Conservation (phyloP, 768 basidiomycete genomes). For the Inosperma sp. region DNA sequence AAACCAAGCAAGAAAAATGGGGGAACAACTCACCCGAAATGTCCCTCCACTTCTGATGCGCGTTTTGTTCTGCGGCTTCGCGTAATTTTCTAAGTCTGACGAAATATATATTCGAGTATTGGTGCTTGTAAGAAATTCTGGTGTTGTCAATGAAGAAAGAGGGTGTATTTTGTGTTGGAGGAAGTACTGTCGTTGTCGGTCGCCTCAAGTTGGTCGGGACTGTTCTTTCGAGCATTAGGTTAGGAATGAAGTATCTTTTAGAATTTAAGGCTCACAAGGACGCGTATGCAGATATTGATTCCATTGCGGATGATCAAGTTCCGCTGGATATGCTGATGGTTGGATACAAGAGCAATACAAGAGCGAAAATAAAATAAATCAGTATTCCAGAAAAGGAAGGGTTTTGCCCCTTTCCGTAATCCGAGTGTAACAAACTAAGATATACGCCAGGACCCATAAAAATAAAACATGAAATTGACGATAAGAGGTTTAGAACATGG, state of each 20-base stretch:
- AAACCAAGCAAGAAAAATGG: background rate
- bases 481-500: too few species aligned
- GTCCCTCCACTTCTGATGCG: conserved; percentile 37
- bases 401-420: too few species aligned
- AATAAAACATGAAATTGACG: too few species aligned
- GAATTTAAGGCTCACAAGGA: conserved; percentile 12
- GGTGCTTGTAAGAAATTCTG: conserved; percentile 50
- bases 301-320: too few species aligned
- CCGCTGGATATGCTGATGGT: too few species aligned
- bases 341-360: too few species aligned
- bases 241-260: background rate
- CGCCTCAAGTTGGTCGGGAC: conserved; percentile 26
- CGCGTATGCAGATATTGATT: conserved; percentile 14
- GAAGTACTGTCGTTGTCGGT: conserved; percentile 37
- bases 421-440: too few species aligned
- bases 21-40: conserved; percentile 32
- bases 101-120: conserved; percentile 58
- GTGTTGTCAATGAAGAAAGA: conserved; percentile 42
- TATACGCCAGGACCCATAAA: too few species aligned
- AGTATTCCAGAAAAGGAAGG: too few species aligned
- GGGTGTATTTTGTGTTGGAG: conserved; percentile 33
- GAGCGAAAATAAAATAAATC: too few species aligned
- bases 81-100: conserved; percentile 41
- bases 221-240: conserved; percentile 17
- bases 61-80: conserved; percentile 37